Percentiles rank a stretch among this genome's conserved stretches.
These are phyloP conservation scores for Mediolabrus comicus DNA, from an alignment of 108 stramenopile species.

Conservation along the genomic window DNA sequence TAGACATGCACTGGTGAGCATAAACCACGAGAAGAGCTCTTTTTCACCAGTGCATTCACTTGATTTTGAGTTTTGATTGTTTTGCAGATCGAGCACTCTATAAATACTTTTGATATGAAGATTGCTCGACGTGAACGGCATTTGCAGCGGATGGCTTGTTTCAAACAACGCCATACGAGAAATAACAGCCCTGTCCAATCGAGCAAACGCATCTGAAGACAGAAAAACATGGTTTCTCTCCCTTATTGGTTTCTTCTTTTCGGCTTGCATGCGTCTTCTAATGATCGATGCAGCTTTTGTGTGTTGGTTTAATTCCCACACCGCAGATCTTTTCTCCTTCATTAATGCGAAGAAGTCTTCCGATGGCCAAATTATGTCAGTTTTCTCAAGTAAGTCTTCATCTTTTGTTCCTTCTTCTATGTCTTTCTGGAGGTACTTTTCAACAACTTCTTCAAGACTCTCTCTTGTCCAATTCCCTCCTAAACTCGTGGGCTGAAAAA, in stretches of 20 bases:
- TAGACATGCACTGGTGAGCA: conserved; percentile 80
- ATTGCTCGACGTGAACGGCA: conserved; percentile 18
- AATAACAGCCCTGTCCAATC: conserved; percentile 50
- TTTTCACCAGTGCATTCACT: conserved; percentile 4
- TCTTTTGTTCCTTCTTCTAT: conserved; percentile 14
- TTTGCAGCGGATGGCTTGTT: conserved; percentile 32
- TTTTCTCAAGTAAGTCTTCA: conserved; percentile 29
- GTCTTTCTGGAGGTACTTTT: conserved; percentile 44
- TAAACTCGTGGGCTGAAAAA: conserved; percentile 74
- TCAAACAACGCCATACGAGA: conserved; percentile 64
- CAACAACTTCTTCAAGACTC: conserved; percentile 53
- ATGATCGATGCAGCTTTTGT: conserved; percentile 1
- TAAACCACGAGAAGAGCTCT: conserved; percentile 67
- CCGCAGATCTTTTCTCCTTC: conserved; percentile 9
- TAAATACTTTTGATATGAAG: conserved; percentile 78
- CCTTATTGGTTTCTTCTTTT: conserved; percentile 10
- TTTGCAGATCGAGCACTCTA: conserved; percentile 53
- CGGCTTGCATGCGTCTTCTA: not conserved
- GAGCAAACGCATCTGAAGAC: conserved; percentile 65
- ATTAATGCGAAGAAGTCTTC: conserved; percentile 38
- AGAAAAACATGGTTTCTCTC: conserved; percentile 55
- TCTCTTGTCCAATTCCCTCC: conserved; percentile 61
- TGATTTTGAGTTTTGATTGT: conserved; percentile 7
- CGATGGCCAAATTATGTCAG: conserved; percentile 82
- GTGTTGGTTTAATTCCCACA: conserved; percentile 11